A percentile compares a stretch with the other conserved stretches of the same genome.
Evolutionary conservation across 495 filamentous ascomycete genomes (phyloP).

Genomic region (Talaromyces proteolyticus): DNA sequence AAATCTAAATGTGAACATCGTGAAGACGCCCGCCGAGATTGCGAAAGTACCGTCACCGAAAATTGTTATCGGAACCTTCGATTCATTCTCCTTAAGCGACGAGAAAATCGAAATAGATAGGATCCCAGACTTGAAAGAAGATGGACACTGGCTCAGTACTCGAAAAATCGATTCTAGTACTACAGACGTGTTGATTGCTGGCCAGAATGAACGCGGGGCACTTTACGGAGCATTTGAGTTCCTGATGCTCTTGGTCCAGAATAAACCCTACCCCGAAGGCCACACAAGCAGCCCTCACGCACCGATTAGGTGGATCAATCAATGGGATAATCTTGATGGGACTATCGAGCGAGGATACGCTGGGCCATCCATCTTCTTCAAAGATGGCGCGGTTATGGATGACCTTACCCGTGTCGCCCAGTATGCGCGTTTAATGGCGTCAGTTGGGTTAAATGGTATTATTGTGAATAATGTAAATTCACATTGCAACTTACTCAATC

Average conservation of each 20-base stretch:
- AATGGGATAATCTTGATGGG: conserved; percentile 72
- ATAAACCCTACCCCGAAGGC: conserved; percentile 48
- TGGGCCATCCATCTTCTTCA: conserved; percentile 66
- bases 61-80: conserved; percentile 53
- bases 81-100: conserved; percentile 38
- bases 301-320: conserved; percentile 63
- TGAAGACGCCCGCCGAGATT: conserved; percentile 7
- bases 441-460: conserved; percentile 59
- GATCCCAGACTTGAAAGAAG: conserved; percentile 44
- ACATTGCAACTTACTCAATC: conserved; percentile 48
- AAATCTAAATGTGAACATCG: conserved; percentile 32
- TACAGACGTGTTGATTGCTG: conserved; percentile 49
- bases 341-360: conserved; percentile 65
- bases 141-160: conserved; percentile 58
- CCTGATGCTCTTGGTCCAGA: conserved; percentile 56
- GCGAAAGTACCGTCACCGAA: conserved; percentile 11
- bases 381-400: conserved; percentile 42
- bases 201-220: conserved; percentile 61
- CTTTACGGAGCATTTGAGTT: conserved; percentile 69
- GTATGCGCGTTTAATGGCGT: conserved; percentile 65
- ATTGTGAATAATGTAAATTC: conserved; percentile 74
- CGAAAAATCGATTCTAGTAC: conserved; percentile 12
- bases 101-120: conserved; percentile 14
- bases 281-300: conserved; percentile 52
- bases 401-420: conserved; percentile 53